phyloP scores from a whole-genome alignment of 306 rosid genomes.

The Carpinus fangiana region DNA sequence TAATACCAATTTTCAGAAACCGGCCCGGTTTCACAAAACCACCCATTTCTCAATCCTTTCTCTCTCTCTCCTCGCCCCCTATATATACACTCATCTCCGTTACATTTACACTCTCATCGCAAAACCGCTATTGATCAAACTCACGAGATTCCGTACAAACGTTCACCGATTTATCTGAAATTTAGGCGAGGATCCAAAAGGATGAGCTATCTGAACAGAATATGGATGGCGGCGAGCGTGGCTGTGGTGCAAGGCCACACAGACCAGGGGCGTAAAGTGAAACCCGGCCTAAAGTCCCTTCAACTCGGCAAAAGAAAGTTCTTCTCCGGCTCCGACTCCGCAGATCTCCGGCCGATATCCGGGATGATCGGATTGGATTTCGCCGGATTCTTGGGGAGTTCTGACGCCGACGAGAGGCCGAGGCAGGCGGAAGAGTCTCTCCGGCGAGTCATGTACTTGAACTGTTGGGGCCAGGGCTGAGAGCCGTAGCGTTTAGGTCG shows the following conservation, averaged over 20 bases:
- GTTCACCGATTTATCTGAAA: no score
- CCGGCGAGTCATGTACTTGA: conserved; percentile 81
- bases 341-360: conserved; percentile 39
- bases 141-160: not conserved
- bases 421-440: conserved; percentile 73
- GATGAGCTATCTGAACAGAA: conserved; percentile 61
- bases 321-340: conserved; percentile 31
- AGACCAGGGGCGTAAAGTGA: conserved; percentile 58
- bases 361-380: conserved; percentile 44
- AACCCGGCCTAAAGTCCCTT: conserved; percentile 56
- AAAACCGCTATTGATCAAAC: not conserved
- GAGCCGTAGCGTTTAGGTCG: conserved; percentile 18
- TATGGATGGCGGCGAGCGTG: conserved; percentile 79
- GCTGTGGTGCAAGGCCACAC: conserved; percentile 68
- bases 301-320: conserved; percentile 47
- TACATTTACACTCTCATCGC: fast-evolving
- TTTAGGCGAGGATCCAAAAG: not conserved
- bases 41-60: not conserved
- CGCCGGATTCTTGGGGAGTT: conserved; percentile 26
- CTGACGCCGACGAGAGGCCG: conserved; percentile 39
- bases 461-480: conserved; percentile 93
- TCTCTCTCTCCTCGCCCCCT: not conserved
- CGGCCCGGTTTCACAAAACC: conserved; percentile 14
- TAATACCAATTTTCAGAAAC: conserved; percentile 8
- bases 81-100: not conserved